A percentile compares a stretch with the other conserved stretches of the same genome.
Evolutionary conservation across 78 protist genomes (phyloP).

Genomic region (Dictyostelium citrinum): DNA sequence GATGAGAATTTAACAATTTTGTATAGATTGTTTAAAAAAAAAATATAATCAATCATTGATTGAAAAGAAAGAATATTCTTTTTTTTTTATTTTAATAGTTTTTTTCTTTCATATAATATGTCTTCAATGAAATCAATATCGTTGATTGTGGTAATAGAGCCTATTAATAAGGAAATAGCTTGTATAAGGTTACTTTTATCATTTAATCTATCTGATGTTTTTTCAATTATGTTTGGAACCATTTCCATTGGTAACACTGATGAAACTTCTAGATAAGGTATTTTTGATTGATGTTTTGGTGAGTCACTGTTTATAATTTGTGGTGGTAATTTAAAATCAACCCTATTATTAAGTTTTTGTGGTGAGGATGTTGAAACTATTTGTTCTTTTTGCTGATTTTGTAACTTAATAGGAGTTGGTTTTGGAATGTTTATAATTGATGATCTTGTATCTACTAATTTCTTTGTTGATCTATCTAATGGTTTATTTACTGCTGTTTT

Average conservation of each 20-base stretch:
- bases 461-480: not conserved
- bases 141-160: not conserved
- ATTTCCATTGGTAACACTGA: not conserved
- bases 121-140: not conserved
- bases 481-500: not conserved
- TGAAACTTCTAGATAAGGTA: not conserved
- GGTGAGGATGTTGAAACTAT: not conserved
- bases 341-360: not conserved
- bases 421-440: not conserved
- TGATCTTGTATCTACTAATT: not conserved
- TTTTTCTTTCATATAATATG: not conserved
- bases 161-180: not conserved
- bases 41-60: too few species aligned
- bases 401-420: not conserved
- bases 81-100: not conserved
- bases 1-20: too few species aligned
- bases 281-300: not conserved
- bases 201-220: not conserved
- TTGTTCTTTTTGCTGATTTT: not conserved
- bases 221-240: not conserved
- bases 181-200: not conserved
- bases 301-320: not conserved
- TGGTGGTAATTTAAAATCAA: constrained; percentile 1
- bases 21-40: too few species aligned
- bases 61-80: too few species aligned